Evolutionary conservation across 495 filamentous ascomycete genomes (phyloP), one percentile per base, ranked within the genome.

Genomic region (Arthonia radiata): DNA sequence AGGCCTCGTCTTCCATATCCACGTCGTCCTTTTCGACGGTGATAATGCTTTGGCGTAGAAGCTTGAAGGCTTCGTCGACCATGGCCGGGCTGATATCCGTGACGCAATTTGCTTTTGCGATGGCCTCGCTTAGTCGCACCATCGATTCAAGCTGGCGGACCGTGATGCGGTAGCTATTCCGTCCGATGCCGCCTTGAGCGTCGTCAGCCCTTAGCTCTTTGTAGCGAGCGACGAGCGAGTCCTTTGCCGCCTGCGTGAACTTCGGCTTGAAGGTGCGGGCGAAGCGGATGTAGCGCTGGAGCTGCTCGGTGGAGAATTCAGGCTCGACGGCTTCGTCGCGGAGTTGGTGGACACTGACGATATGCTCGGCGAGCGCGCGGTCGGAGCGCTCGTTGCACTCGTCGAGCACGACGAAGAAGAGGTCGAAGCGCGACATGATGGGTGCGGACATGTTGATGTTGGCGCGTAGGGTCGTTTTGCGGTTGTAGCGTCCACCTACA

Each of bases 391-490:
- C 86, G 41, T 92, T 86, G 44, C 83, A 92, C 38, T 99, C 86
- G 42, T 99, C 86, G 2, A 93, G 69, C 25, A 99, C 74, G 34
- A 99, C 81, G 44, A 99, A 99, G 60, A 99, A 99, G 11, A 99
- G 57, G 52, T 99, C 86, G 53, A 99, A 99, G 51, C 86, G 72
- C 25, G 73, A 82, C 86, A 99, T 94, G 49, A 99, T 99, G 30
- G 86, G 86, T 11, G 86, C 89, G 17, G 67, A 77, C 71, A 99
- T 91, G 53, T 99, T 94, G 47, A 99, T 75, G 46, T 99, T 99
- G 28, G 78, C 70, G 13, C 86, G 65, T 4, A 99, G 57, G 0
- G 86, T 91, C 3, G 72, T 70, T 49, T 93, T 94, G 30, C 83
- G 76, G 53, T 99, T 89, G 53, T 99, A 99, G 0, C 86, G 64